Conservation (phyloP, 805 yeast genomes). For the Pichia paraexigua region DNA sequence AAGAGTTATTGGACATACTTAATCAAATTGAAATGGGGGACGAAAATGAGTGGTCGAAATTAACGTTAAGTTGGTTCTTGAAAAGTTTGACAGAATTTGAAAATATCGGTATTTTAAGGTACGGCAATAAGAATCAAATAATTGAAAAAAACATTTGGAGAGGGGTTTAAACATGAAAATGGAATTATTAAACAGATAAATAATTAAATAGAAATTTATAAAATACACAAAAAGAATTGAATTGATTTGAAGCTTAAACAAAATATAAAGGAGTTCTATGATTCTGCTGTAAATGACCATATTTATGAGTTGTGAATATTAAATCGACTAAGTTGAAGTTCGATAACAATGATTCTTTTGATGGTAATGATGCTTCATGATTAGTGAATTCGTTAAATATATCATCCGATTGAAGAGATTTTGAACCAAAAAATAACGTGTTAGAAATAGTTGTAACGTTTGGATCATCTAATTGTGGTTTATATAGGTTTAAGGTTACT, state of each 20-base stretch:
- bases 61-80: conserved; percentile 63
- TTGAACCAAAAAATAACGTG: neutral
- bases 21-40: conserved; percentile 17
- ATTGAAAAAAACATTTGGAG: conserved; percentile 70
- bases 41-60: conserved; percentile 50
- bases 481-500: neutral
- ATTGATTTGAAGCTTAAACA: neutral
- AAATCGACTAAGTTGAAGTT: neutral
- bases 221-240: neutral
- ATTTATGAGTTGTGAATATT: neutral
- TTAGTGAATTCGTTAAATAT: neutral
- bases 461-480: neutral
- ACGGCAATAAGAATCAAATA: conserved; percentile 52
- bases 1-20: neutral
- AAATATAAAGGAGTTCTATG: conserved; percentile 11
- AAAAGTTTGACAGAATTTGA: conserved; percentile 67
- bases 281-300: neutral
- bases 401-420: neutral
- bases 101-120: conserved; percentile 60
- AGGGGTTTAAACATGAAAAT: conserved; percentile 35
- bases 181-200: neutral
- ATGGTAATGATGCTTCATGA: neutral
- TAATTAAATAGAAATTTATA: neutral
- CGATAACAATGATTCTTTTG: neutral
- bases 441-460: neutral